A percentile compares a stretch with the other conserved stretches of the same genome.
Conservation (phyloP, 176 grass and related monocot species). For the Bothriochloa decipiens region DNA sequence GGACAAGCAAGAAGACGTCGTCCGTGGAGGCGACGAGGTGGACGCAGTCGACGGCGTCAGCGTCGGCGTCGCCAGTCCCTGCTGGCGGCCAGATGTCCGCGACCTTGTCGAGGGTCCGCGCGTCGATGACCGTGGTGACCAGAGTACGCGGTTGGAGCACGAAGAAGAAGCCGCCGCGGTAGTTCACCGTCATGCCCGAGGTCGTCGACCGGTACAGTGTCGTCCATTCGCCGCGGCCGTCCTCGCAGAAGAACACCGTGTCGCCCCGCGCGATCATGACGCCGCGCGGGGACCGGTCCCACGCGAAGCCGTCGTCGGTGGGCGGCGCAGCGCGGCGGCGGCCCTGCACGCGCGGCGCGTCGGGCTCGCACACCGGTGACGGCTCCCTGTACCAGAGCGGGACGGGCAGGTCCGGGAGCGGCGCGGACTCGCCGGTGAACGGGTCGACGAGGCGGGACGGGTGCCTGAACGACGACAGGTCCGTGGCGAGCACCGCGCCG, state of each 20-base stretch:
- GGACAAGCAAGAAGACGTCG: background rate
- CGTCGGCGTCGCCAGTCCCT: too few relatives aligned
- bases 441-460: slow-evolving; percentile 29
- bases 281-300: slow-evolving; percentile 36
- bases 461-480: slow-evolving; percentile 25
- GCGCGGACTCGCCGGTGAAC: slow-evolving; percentile 33
- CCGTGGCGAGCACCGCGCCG: slow-evolving; percentile 17
- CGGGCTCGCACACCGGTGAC: background rate
- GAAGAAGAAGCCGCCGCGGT: slow-evolving; percentile 46
- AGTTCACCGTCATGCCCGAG: slow-evolving; percentile 25
- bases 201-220: background rate
- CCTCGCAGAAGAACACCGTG: slow-evolving; percentile 36
- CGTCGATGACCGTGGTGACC: slow-evolving; percentile 3
- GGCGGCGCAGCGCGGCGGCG: background rate
- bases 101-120: background rate
- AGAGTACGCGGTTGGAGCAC: background rate
- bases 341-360: background rate
- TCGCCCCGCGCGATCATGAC: slow-evolving; percentile 37
- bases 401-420: slow-evolving; percentile 45
- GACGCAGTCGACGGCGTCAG: background rate
- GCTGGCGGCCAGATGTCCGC: background rate
- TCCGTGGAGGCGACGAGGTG: background rate
- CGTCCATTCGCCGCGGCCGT: background rate
- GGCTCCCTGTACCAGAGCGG: slow-evolving; percentile 25
- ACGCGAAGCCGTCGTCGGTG: slow-evolving; percentile 43